Evolutionary conservation across 768 basidiomycete species (phyloP).

Genomic region (Tephrocybe sp.): DNA sequence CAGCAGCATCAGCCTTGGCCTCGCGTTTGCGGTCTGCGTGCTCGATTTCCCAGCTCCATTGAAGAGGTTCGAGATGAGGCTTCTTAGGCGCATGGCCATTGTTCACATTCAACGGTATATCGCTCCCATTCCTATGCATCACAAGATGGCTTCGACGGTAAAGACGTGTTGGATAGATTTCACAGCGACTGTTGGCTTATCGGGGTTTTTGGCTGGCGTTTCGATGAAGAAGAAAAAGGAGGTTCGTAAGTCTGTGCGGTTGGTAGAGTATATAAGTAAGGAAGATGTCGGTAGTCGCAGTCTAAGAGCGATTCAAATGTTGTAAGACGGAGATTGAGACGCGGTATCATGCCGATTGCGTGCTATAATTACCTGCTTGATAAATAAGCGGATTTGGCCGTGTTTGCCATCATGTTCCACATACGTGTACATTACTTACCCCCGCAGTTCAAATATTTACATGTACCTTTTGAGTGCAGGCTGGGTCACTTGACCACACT

Average conservation of each 20-base stretch:
- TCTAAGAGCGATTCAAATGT: constrained; percentile 5
- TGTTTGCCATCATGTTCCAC: constrained; percentile 4
- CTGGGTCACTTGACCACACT: not conserved
- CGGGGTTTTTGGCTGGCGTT: not conserved
- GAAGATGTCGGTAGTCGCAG: constrained; percentile 5
- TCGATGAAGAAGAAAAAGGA: not conserved
- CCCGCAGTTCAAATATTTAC: not conserved
- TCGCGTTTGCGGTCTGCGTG: constrained; percentile 70
- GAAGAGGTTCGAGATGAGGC: constrained; percentile 30
- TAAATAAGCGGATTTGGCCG: constrained; percentile 17
- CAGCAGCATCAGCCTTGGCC: constrained; percentile 57
- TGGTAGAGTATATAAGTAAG: not conserved
- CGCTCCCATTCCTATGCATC: constrained; percentile 32
- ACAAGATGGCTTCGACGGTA: constrained; percentile 23
- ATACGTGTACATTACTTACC: not conserved
- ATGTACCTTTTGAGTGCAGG: not conserved
- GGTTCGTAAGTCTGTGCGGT: not conserved
- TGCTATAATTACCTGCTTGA: constrained; percentile 12
- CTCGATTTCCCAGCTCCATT: constrained; percentile 75
- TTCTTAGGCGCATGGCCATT: constrained; percentile 7
- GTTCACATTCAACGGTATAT: constrained; percentile 17
- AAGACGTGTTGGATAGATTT: constrained; percentile 5
- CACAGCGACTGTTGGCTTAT: constrained; percentile 4
- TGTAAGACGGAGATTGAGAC: constrained; percentile 12
- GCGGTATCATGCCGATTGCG: constrained; percentile 13